These are phyloP conservation scores for Volvox reticuliferus DNA, from an alignment of 139 green algal genomes.

Conservation along the genomic window DNA sequence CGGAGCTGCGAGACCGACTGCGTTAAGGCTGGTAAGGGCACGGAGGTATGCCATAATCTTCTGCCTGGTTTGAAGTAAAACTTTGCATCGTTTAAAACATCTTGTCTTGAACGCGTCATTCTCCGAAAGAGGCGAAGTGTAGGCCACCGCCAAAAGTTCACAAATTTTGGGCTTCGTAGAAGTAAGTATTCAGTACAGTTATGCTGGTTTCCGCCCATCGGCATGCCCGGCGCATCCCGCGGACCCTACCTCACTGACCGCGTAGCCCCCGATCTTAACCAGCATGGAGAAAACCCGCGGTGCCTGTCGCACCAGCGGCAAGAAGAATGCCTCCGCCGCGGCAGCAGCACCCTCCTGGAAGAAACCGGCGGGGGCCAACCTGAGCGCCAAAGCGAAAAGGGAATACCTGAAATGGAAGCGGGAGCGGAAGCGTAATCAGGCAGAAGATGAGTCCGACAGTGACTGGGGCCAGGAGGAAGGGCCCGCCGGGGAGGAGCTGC, in stretches of 20 bases:
- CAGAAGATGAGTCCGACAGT: conserved; percentile 12
- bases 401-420: conserved; percentile 64
- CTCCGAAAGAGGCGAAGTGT: too few relatives aligned
- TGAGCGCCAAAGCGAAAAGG: conserved; percentile 63
- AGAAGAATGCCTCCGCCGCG: neutral
- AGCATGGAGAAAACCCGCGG: neutral
- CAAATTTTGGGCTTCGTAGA: too few relatives aligned
- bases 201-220: too few relatives aligned
- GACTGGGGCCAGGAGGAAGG: conserved; percentile 5
- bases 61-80: too few relatives aligned
- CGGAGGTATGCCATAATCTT: too few relatives aligned
- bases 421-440: conserved; percentile 44
- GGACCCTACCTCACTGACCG: too few relatives aligned
- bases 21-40: too few relatives aligned
- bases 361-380: conserved; percentile 10
- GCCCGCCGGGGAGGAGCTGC: neutral
- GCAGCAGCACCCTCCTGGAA: conserved; percentile 17
- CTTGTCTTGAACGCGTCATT: too few relatives aligned
- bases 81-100: too few relatives aligned
- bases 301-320: neutral
- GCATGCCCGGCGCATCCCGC: too few relatives aligned
- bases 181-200: too few relatives aligned
- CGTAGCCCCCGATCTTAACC: neutral
- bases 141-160: too few relatives aligned
- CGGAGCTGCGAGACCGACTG: neutral